Evolutionary conservation across 1,284 basidiomycete genomes (phyloP).

Genomic region (Xerocomus nothofagi): DNA sequence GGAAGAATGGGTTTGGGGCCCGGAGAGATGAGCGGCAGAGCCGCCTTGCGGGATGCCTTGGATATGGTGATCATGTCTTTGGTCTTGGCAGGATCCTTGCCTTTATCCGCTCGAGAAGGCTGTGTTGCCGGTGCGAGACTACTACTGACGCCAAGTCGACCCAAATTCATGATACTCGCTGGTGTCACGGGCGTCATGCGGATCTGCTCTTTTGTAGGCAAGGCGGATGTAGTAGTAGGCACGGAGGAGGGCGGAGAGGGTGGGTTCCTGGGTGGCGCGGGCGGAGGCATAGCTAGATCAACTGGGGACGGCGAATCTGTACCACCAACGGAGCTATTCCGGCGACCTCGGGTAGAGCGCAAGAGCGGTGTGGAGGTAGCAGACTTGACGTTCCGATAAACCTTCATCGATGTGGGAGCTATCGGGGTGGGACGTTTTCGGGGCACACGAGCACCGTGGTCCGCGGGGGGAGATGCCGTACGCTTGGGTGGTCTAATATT

Average conservation of each 20-base stretch:
- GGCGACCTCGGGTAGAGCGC: constrained; percentile 40
- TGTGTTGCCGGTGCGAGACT: constrained; percentile 37
- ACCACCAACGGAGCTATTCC: constrained; percentile 44
- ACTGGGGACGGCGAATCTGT: constrained; percentile 76
- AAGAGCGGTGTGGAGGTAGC: constrained; percentile 65
- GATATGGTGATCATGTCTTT: constrained; percentile 22
- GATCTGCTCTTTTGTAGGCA: constrained; percentile 17
- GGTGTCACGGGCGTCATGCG: constrained; percentile 80
- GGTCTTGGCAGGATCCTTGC: constrained; percentile 32
- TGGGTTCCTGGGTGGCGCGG: constrained; percentile 41
- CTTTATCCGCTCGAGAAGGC: constrained; percentile 25
- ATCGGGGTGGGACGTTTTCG: constrained; percentile 53
- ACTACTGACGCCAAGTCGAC: constrained; percentile 53
- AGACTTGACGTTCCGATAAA: constrained; percentile 51
- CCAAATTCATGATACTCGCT: constrained; percentile 84
- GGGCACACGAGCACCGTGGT: constrained; percentile 42
- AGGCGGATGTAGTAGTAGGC: neutral
- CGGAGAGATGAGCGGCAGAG: constrained; percentile 25
- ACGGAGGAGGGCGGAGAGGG: constrained; percentile 18
- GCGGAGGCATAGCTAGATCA: constrained; percentile 82
- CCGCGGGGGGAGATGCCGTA: constrained; percentile 40
- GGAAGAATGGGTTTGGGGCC: constrained; percentile 69
- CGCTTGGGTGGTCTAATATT: constrained; percentile 40
- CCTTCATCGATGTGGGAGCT: constrained; percentile 31
- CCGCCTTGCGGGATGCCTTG: constrained; percentile 33